These are phyloP conservation scores for Heliamphora exappendiculata DNA, from an alignment of 148 eudicot genomes.

Conservation along the genomic window DNA sequence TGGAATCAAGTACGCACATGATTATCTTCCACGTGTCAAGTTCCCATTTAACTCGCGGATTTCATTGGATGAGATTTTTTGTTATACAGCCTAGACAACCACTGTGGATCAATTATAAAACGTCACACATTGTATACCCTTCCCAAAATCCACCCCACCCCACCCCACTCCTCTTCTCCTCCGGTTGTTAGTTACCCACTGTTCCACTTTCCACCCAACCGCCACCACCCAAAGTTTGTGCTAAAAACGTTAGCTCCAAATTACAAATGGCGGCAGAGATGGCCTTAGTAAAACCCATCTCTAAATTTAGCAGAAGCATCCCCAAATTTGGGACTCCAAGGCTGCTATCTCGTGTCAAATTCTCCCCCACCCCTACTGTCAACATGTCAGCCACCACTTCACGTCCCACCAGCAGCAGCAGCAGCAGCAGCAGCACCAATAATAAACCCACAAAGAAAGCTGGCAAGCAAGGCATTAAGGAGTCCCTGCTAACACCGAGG, in stretches of 20 bases:
- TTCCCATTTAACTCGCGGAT: slow-evolving; percentile 33
- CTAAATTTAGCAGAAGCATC: slow-evolving; percentile 29
- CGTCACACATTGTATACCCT: slow-evolving; percentile 10
- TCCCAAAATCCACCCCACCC: background rate
- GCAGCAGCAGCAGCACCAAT: background rate
- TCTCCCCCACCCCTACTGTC: slow-evolving; percentile 29
- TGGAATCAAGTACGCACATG: slow-evolving; percentile 44
- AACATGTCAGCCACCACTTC: slow-evolving; percentile 40
- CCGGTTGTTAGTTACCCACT: background rate
- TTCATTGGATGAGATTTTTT: slow-evolving; percentile 75
- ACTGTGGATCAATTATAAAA: slow-evolving; percentile 23
- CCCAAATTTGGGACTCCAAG: slow-evolving; percentile 25
- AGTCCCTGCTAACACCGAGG: slow-evolving; percentile 69
- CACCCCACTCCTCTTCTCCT: too few relatives aligned
- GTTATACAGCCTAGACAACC: slow-evolving; percentile 11
- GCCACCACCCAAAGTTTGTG: too few relatives aligned
- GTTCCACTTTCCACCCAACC: too few relatives aligned
- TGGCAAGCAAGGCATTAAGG: slow-evolving; percentile 56
- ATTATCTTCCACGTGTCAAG: slow-evolving; percentile 46
- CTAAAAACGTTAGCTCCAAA: background rate
- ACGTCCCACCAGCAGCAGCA: slow-evolving; percentile 7
- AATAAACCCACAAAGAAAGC: slow-evolving; percentile 22
- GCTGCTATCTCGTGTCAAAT: slow-evolving; percentile 24
- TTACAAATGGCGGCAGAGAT: slow-evolving; percentile 63
- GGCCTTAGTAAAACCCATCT: slow-evolving; percentile 69